Evolutionary conservation across 164 flowering plant genomes (phyloP), one percentile per base, ranked within the genome.

Genomic region (Nelumbo lutea): DNA sequence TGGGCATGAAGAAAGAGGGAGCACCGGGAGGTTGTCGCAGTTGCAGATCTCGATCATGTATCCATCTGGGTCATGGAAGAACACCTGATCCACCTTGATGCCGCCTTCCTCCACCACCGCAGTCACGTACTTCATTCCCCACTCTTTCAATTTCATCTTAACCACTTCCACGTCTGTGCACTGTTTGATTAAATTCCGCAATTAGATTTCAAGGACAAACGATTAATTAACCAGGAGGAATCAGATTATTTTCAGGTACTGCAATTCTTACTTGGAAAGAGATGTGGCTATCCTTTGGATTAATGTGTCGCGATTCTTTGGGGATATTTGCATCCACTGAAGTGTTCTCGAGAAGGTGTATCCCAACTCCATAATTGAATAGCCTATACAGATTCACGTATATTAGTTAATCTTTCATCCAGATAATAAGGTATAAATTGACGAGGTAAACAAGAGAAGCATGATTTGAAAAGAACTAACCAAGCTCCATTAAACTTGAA

Each of bases 11-110:
- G 85, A 78, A 59, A 88, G 56, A 4, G 94, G 95, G 58, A 88
- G 63, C 13, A 89, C 62, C 1, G 96, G 97, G 59, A 91, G 74
- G 64, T 85, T 85, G 4, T 89, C 88, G 59, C 97, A 91, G 78
- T 91, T 85, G 87, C 96, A 89, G 62, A 91, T 67, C 79, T 91
- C 97, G 39, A 91, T 76, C 93, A 88, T 90, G 79, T 87, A 82
- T 1, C 91, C 93, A 75, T 90, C 96, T 51, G 96, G 96, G 76
- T 91, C 96, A 64, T 89, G 93, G 78, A 91, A 91, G 80, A 91
- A 91, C 70, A 88, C 76, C 65, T 89, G 97, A 62, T 91, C 91
- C 51, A 88, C 90, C 68, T 61, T 77, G 43, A 68, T 72, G 9
- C 91, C 91, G 8, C 77, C 84, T 11, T 89, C 97, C 63, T 86